Conservation (phyloP, 2,329 filamentous ascomycete species). For the Diplodia seriata region DNA sequence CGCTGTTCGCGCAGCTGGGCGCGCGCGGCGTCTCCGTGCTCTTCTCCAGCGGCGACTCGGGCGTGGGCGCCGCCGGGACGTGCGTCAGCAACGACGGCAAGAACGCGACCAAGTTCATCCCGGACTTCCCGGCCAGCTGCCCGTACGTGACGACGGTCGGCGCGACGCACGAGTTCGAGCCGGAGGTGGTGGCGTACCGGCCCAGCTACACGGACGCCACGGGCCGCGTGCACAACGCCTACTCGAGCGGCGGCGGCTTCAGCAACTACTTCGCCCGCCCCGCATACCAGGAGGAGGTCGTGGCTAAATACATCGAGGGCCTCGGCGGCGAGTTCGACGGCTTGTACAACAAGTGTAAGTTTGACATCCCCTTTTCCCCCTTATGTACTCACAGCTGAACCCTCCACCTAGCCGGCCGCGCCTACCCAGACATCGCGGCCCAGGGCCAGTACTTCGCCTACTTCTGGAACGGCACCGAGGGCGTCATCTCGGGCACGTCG, state of each 20-base stretch:
- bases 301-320: slow-evolving; percentile 53
- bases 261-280: slow-evolving; percentile 54
- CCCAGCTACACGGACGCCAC: slow-evolving; percentile 35
- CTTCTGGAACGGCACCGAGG: slow-evolving; percentile 35
- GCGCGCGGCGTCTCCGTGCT: slow-evolving; percentile 58
- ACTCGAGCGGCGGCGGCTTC: slow-evolving; percentile 41
- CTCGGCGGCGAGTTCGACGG: slow-evolving; percentile 47
- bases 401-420: slow-evolving; percentile 47
- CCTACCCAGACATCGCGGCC: slow-evolving; percentile 59
- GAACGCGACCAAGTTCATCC: slow-evolving; percentile 53
- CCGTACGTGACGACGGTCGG: slow-evolving; percentile 61
- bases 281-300: slow-evolving; percentile 51
- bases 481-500: slow-evolving; percentile 36
- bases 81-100: slow-evolving; percentile 38
- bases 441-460: slow-evolving; percentile 48
- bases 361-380: neutral
- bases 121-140: slow-evolving; percentile 58
- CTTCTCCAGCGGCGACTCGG: slow-evolving; percentile 58
- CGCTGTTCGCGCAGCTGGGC: slow-evolving; percentile 62
- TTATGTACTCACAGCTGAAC: neutral
- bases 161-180: slow-evolving; percentile 38
- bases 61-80: slow-evolving; percentile 50
- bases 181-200: slow-evolving; percentile 37
- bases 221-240: slow-evolving; percentile 33
- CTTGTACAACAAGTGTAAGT: slow-evolving; percentile 49